These are phyloP conservation scores for Ogataea nonfermentans DNA, from an alignment of 805 yeast genomes.

Conservation along the genomic window DNA sequence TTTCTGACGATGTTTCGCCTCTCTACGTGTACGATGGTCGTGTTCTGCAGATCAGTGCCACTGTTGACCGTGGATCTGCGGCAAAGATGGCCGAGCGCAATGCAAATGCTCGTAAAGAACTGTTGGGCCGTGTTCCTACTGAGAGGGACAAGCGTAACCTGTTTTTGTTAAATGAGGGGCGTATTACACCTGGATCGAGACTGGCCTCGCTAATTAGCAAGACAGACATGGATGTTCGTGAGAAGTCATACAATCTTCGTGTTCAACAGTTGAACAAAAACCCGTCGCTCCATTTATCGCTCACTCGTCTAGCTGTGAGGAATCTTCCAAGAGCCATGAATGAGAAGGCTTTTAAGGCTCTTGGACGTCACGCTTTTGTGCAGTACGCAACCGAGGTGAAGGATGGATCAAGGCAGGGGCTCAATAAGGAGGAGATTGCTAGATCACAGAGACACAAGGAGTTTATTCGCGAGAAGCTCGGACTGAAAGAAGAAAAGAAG, in stretches of 20 bases:
- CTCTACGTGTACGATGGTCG: constrained; percentile 91
- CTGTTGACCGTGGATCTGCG: constrained; percentile 87
- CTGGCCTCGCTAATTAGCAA: constrained; percentile 66
- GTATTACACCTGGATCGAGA: constrained; percentile 77
- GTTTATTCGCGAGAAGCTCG: constrained; percentile 32
- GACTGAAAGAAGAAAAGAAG: constrained; percentile 46
- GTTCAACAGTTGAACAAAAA: constrained; percentile 88
- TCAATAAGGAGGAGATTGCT: constrained; percentile 82
- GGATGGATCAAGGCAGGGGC: constrained; percentile 70
- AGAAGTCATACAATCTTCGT: constrained; percentile 80
- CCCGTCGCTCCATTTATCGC: constrained; percentile 87
- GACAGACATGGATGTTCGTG: constrained; percentile 82
- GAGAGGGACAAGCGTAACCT: constrained; percentile 82
- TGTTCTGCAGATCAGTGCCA: constrained; percentile 75
- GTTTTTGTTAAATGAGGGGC: constrained; percentile 89
- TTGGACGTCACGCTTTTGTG: constrained; percentile 93
- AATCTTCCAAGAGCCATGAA: constrained; percentile 92
- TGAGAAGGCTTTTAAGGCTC: constrained; percentile 81
- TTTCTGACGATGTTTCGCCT: constrained; percentile 90
- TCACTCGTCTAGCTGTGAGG: constrained; percentile 92
- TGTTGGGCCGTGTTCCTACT: constrained; percentile 75
- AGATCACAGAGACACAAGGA: constrained; percentile 72
- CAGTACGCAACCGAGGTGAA: constrained; percentile 90
- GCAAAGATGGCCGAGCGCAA: constrained; percentile 67
- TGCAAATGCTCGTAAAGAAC: constrained; percentile 67